Percentiles rank a stretch among this genome's conserved stretches.
Conservation (phyloP, 441 rosid species). For the Brassica balearica region DNA sequence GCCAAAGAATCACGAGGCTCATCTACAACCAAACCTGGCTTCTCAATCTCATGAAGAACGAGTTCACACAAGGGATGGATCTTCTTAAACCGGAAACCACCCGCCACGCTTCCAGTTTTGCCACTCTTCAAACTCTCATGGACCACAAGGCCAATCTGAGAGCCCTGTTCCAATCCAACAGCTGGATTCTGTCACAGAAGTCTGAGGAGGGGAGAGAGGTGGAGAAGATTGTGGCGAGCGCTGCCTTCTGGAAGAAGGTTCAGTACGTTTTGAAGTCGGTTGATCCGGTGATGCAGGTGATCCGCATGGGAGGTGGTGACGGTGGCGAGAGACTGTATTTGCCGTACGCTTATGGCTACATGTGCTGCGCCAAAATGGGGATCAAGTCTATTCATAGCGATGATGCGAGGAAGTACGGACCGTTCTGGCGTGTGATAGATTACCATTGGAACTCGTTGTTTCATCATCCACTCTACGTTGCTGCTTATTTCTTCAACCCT, state of each 20-base stretch:
- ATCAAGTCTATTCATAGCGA: slow-evolving; percentile 73
- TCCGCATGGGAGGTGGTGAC: slow-evolving; percentile 61
- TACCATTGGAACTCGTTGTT: slow-evolving; percentile 73
- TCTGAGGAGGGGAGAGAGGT: slow-evolving; percentile 84
- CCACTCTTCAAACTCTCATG: neutral
- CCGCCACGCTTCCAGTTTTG: slow-evolving; percentile 36
- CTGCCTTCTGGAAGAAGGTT: slow-evolving; percentile 48
- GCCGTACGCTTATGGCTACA: slow-evolving; percentile 33
- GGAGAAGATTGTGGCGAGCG: slow-evolving; percentile 66
- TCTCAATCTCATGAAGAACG: slow-evolving; percentile 74
- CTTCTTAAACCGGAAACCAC: slow-evolving; percentile 77
- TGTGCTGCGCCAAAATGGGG: slow-evolving; percentile 71
- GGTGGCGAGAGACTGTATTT: slow-evolving; percentile 27
- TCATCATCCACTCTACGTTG: slow-evolving; percentile 86
- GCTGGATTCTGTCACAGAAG: slow-evolving; percentile 73
- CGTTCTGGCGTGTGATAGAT: slow-evolving; percentile 85
- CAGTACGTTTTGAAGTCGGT: slow-evolving; percentile 5
- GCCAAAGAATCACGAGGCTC: slow-evolving; percentile 77
- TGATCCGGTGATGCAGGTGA: slow-evolving; percentile 69
- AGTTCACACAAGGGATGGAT: slow-evolving; percentile 80
- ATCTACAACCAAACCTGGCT: slow-evolving; percentile 74
- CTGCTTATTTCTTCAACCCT: slow-evolving; percentile 94
- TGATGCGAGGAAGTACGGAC: slow-evolving; percentile 75
- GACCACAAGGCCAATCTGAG: slow-evolving; percentile 53
- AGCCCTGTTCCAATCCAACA: slow-evolving; percentile 80